phyloP scores from a whole-genome alignment of 1,284 basidiomycete genomes.

The Trichosporon ovoides region DNA sequence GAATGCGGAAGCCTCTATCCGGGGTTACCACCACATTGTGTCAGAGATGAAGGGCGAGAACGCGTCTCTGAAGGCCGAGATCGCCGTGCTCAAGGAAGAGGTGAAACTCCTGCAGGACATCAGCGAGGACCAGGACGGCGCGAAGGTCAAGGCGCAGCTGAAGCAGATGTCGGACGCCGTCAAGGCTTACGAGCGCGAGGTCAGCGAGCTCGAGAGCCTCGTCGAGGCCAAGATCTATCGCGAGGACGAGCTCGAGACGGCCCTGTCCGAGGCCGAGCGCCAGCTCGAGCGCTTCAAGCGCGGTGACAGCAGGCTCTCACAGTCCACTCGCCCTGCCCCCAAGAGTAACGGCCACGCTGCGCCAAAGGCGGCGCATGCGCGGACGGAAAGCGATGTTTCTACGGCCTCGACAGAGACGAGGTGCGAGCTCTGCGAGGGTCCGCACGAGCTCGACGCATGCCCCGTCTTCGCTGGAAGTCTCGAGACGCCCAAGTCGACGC shows the following conservation, averaged over 20 bases:
- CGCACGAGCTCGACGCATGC: slow-evolving; percentile 46
- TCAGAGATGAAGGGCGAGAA: slow-evolving; percentile 82
- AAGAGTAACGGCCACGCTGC: neutral
- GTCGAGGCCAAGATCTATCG: slow-evolving; percentile 92
- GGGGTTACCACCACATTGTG: slow-evolving; percentile 62
- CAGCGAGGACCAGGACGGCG: slow-evolving; percentile 25
- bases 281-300: slow-evolving; percentile 22
- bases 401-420: slow-evolving; percentile 9
- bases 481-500: slow-evolving; percentile 21
- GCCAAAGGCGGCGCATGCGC: slow-evolving; percentile 6
- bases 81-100: slow-evolving; percentile 70
- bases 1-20: slow-evolving; percentile 38
- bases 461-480: slow-evolving; percentile 38
- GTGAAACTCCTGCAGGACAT: slow-evolving; percentile 51
- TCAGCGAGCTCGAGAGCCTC: slow-evolving; percentile 78
- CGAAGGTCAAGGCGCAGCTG: slow-evolving; percentile 29
- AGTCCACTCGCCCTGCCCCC: neutral
- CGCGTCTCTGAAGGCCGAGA: slow-evolving; percentile 57
- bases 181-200: slow-evolving; percentile 73
- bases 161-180: slow-evolving; percentile 27
- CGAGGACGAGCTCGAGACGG: slow-evolving; percentile 87
- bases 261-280: slow-evolving; percentile 64
- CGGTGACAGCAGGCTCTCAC: neutral
- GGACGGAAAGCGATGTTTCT: neutral
- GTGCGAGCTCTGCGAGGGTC: slow-evolving; percentile 47